Percentiles rank a stretch among this genome's conserved stretches.
These are phyloP conservation scores for Leccinum truebloodii DNA, from an alignment of 768 basidiomycete species.

Conservation along the genomic window DNA sequence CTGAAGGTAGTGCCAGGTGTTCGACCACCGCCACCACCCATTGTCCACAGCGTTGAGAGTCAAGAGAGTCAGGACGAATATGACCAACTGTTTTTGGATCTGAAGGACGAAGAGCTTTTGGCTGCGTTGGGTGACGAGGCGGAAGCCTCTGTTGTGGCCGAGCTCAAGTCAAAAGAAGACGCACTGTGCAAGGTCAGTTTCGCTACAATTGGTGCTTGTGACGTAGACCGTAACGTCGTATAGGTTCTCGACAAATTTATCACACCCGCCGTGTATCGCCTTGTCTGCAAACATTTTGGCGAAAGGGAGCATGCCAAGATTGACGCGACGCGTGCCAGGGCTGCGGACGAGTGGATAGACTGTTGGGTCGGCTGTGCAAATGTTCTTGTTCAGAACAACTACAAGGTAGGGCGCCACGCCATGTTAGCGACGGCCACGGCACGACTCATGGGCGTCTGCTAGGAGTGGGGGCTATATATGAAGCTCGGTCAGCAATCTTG, in stretches of 20 bases:
- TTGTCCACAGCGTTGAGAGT: constrained; percentile 37
- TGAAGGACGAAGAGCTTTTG: constrained; percentile 59
- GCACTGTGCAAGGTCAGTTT: constrained; percentile 49
- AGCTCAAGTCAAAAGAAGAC: constrained; percentile 45
- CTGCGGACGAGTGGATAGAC: constrained; percentile 60
- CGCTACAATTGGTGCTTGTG: background rate
- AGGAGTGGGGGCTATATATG: constrained; percentile 68
- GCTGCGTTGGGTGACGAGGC: constrained; percentile 50
- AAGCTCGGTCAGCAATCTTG: constrained; percentile 52
- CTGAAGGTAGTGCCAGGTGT: constrained; percentile 44
- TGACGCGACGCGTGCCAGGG: constrained; percentile 27
- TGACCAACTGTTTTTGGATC: constrained; percentile 56
- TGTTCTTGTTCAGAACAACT: constrained; percentile 54
- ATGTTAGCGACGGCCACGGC: background rate
- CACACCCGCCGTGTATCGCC: constrained; percentile 54
- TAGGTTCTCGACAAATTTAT: constrained; percentile 53
- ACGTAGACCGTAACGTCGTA: background rate
- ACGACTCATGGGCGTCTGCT: constrained; percentile 2
- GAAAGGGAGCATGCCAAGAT: constrained; percentile 27
- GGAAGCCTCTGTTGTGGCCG: constrained; percentile 22
- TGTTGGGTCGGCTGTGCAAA: constrained; percentile 75
- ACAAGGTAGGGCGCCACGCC: constrained; percentile 37
- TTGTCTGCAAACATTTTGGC: constrained; percentile 51
- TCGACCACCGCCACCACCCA: constrained; percentile 34
- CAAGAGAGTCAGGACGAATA: constrained; percentile 84